phyloP scores from a whole-genome alignment of 2,329 filamentous ascomycete genomes.

The Fusarium anthophilum region DNA sequence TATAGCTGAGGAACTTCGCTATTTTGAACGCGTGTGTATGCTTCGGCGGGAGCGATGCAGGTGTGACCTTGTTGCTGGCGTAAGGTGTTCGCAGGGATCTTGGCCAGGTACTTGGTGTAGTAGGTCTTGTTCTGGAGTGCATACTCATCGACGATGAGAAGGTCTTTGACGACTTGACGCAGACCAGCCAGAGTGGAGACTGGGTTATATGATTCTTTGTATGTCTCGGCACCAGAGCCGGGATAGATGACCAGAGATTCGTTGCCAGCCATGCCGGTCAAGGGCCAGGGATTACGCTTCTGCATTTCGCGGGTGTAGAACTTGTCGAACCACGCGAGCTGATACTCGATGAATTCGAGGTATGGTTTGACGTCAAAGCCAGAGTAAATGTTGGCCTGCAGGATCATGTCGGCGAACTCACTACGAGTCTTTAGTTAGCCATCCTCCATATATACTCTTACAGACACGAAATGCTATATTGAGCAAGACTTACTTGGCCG shows the following conservation, averaged over 20 bases:
- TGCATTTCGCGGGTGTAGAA: background rate
- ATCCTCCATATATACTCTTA: too few species aligned
- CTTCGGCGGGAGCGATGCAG: background rate
- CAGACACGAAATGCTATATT: too few species aligned
- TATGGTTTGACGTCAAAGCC: constrained; percentile 1
- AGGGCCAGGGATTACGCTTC: background rate
- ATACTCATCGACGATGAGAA: background rate
- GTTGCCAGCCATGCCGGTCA: background rate
- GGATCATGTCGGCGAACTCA: constrained; percentile 5
- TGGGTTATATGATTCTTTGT: background rate
- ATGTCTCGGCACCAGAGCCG: constrained; percentile 5
- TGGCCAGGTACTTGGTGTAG: background rate
- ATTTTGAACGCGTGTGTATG: constrained; percentile 9
- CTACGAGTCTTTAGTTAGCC: background rate
- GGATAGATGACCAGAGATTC: background rate
- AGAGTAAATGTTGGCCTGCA: constrained; percentile 5
- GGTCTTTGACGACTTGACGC: constrained; percentile 6
- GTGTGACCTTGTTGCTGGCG: constrained; percentile 5
- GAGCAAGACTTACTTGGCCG: background rate
- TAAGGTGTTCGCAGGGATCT: background rate
- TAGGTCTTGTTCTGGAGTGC: constrained; percentile 2
- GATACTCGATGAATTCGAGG: constrained; percentile 1
- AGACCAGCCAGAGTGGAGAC: background rate
- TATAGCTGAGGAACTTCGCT: constrained; percentile 7
- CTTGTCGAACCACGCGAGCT: constrained; percentile 3